These are phyloP conservation scores for Taiozyma sp. DNA, from an alignment of 1,139 yeast species.

Conservation along the genomic window DNA sequence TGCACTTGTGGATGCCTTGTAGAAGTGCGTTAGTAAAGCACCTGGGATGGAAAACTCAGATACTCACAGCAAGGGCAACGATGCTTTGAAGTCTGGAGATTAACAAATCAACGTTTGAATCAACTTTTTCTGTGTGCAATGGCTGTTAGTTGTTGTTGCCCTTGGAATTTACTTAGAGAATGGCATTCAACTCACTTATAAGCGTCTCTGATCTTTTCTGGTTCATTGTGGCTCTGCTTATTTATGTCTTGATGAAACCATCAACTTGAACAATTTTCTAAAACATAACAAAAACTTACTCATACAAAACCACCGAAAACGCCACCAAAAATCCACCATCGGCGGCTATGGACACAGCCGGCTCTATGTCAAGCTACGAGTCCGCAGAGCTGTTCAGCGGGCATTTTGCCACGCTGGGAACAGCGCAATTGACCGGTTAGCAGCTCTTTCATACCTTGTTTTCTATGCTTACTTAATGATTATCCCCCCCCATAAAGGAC, in stretches of 20 bases:
- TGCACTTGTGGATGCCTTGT: slow-evolving; percentile 24
- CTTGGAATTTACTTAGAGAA: not conserved
- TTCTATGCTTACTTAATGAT: not conserved
- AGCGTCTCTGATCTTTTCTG: slow-evolving; percentile 25
- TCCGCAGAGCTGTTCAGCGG: not conserved
- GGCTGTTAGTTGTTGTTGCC: not conserved
- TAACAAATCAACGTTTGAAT: slow-evolving; percentile 29
- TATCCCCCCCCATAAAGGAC: too few relatives aligned
- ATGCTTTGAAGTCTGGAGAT: slow-evolving; percentile 29
- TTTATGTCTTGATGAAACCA: too few relatives aligned
- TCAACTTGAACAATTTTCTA: too few relatives aligned
- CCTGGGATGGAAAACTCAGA: slow-evolving; percentile 2
- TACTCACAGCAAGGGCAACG: slow-evolving; percentile 20
- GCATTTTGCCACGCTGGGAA: not conserved
- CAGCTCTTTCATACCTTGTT: not conserved
- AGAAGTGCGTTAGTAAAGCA: not conserved
- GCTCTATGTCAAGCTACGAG: not conserved
- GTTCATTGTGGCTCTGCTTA: slow-evolving; percentile 8
- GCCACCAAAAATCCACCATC: not conserved
- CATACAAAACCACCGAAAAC: not conserved
- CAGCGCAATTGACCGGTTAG: not conserved
- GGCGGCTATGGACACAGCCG: not conserved
- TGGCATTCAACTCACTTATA: slow-evolving; percentile 17
- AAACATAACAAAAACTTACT: not conserved
- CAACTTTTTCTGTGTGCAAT: slow-evolving; percentile 24